phyloP scores from a whole-genome alignment of 2,329 filamentous ascomycete species.

The Bipolaris oryzae region DNA sequence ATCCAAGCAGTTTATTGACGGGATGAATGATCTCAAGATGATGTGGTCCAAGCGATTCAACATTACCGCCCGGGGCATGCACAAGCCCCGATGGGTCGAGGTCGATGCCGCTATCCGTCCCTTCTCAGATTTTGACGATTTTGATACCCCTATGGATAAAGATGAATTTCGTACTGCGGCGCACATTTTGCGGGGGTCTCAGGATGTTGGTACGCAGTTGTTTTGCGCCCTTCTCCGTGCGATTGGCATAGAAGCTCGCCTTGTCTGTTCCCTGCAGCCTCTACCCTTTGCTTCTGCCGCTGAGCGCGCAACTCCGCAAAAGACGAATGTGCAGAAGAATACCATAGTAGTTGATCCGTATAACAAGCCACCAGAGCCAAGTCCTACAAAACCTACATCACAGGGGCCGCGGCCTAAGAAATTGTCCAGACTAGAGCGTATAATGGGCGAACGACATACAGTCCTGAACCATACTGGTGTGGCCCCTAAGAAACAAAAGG shows the following conservation, averaged over 20 bases:
- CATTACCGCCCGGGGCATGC: constrained; percentile 63
- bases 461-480: constrained; percentile 32
- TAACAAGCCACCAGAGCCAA: constrained; percentile 25
- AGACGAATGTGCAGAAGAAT: constrained; percentile 27
- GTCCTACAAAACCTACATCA: constrained; percentile 27
- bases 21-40: constrained; percentile 71
- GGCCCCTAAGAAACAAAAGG: constrained; percentile 50
- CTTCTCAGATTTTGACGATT: constrained; percentile 59
- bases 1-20: constrained; percentile 78
- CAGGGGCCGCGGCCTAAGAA: constrained; percentile 36
- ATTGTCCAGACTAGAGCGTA: constrained; percentile 40
- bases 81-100: constrained; percentile 71
- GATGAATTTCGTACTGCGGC: constrained; percentile 77
- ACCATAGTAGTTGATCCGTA: constrained; percentile 42
- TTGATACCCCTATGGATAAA: constrained; percentile 71
- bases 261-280: constrained; percentile 89
- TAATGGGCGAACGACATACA: constrained; percentile 39
- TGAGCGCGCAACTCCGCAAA: constrained; percentile 39
- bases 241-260: constrained; percentile 78
- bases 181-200: constrained; percentile 73
- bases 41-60: constrained; percentile 73
- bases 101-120: constrained; percentile 63
- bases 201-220: constrained; percentile 87
- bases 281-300: constrained; percentile 67
- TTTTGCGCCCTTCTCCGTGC: constrained; percentile 86